Percentiles rank a stretch among this genome's conserved stretches.
Evolutionary conservation across 2,329 filamentous ascomycete species (phyloP).

Genomic region (Arthrobotrys pseudoclavata): DNA sequence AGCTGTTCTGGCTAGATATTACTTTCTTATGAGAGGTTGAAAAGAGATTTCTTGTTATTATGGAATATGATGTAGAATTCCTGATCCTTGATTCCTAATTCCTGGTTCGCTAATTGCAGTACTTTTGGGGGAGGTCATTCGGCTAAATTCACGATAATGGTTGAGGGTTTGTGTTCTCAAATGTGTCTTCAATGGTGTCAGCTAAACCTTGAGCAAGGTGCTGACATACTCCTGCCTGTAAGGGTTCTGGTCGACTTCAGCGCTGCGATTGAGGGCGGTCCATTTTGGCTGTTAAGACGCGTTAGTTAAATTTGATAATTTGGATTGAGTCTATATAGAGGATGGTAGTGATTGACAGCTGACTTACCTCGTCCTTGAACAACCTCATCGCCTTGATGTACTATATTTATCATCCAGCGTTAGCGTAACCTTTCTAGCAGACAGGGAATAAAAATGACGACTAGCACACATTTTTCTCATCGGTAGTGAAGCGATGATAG

Average conservation of each 20-base stretch:
- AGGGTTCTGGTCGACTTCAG: slow-evolving; percentile 82
- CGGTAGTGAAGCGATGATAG: slow-evolving; percentile 97
- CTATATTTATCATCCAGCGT: slow-evolving; percentile 68
- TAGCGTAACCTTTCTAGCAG: slow-evolving; percentile 14
- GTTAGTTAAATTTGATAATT: not conserved
- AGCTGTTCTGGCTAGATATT: no score
- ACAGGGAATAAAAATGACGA: not conserved
- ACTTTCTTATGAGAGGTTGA: not conserved
- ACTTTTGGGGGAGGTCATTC: not conserved
- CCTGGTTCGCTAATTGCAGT: not conserved
- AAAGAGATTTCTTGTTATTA: not conserved
- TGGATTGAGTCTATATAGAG: not conserved
- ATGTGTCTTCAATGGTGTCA: no score
- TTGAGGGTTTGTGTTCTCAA: not conserved
- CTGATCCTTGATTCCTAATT: slow-evolving; percentile 1
- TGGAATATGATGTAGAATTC: not conserved
- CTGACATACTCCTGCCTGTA: slow-evolving; percentile 82
- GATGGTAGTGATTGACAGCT: not conserved
- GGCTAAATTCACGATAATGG: not conserved
- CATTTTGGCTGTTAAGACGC: slow-evolving; percentile 77
- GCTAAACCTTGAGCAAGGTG: slow-evolving; percentile 44
- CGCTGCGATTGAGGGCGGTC: slow-evolving; percentile 87
- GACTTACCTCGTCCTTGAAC: slow-evolving; percentile 84
- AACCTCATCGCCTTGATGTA: slow-evolving; percentile 96
- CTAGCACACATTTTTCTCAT: slow-evolving; percentile 83